A percentile compares a stretch with the other conserved stretches of the same genome.
Evolutionary conservation across 2,329 filamentous ascomycete species (phyloP).

Genomic region (Nectriaceae sp.): DNA sequence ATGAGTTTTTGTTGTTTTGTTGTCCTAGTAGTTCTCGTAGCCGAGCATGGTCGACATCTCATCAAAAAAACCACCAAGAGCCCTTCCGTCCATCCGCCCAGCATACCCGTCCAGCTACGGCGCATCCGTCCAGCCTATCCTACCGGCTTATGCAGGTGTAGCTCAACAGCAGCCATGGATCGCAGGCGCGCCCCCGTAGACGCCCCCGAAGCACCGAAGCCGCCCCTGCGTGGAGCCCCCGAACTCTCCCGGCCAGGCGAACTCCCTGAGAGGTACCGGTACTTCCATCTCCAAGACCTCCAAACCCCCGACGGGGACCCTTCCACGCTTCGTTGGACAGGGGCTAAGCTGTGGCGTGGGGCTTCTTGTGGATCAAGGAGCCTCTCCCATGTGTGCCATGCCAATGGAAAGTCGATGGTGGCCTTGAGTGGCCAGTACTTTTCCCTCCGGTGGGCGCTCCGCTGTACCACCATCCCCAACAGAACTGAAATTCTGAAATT

Average conservation of each 20-base stretch:
- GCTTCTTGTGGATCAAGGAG: conserved; percentile 21
- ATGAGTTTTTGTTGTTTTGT: neutral
- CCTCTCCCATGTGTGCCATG: conserved; percentile 27
- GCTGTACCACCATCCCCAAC: conserved; percentile 38
- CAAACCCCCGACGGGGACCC: conserved; percentile 7
- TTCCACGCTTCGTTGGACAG: conserved; percentile 1
- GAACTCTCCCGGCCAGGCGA: conserved; percentile 27
- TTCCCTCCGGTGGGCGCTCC: neutral
- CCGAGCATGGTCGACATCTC: neutral
- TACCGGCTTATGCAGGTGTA: conserved; percentile 11
- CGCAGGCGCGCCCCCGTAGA: conserved; percentile 9
- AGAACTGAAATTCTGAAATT: conserved; percentile 40
- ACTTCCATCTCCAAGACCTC: conserved; percentile 9
- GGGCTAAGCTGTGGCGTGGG: conserved; percentile 19
- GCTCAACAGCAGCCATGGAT: conserved; percentile 30
- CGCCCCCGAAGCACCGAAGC: conserved; percentile 6
- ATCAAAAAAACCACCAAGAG: conserved; percentile 10
- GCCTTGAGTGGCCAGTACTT: neutral
- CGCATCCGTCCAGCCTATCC: neutral
- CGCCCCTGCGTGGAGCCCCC: conserved; percentile 15
- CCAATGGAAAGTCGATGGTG: conserved; percentile 24
- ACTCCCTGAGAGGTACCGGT: conserved; percentile 22
- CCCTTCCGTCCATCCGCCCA: conserved; percentile 27
- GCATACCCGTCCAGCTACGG: neutral
- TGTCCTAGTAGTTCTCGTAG: neutral